Base-by-base conservation (phyloP, 495 filamentous ascomycete genomes). In the Penicillium subrubescens region DNA sequence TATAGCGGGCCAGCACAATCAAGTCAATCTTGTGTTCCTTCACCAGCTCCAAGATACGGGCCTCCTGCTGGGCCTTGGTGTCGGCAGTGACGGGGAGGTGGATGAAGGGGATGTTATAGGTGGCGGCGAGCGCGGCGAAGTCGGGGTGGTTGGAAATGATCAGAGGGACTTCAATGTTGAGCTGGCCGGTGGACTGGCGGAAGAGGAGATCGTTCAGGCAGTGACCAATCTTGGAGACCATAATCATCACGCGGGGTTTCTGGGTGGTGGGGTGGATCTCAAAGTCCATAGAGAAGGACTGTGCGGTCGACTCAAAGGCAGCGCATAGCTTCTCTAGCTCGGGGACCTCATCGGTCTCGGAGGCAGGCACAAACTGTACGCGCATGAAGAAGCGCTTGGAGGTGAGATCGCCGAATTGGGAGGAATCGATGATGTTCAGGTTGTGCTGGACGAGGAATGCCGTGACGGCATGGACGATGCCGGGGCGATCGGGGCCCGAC, bases 181-280 rank as follows among this genome's bases (percentile, higher is more conserved):
- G 80, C 61, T 81, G 79, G 59, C 76, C 77, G 21, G 77, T 88
- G 6, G 82, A 82, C 62, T 86, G 82, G 50, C 90, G 86, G 85
- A 89, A 92, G 15, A 92, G 83, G n/a, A 92, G 78, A 72, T 92
- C 90, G 74, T 92, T 91, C 58, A 92, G 80, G 73, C 90, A 92
- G 78, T 92, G 89, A 46, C 90, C 90, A 69, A 90, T 91, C 79
- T 92, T 92, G 60, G 87, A 90, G 64, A 92, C 89, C 88, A 92
- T 91, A 81, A 92, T 90, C 71, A 92, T 81, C 61, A 91, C 86
- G 59, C 85, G 82, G 27, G 87, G 84, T 75, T 90, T 91, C 68
- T 86, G 78, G 51, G 82, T 75, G 25, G 84, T 82, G 34, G 86
- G 82, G 63, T 84, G 78, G 70, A 92, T 82, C 61, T 87, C 79